A percentile compares a stretch with the other conserved stretches of the same genome.
Evolutionary conservation across 129 eudicot genomes (phyloP).

Genomic region (Sambucus nigra): DNA sequence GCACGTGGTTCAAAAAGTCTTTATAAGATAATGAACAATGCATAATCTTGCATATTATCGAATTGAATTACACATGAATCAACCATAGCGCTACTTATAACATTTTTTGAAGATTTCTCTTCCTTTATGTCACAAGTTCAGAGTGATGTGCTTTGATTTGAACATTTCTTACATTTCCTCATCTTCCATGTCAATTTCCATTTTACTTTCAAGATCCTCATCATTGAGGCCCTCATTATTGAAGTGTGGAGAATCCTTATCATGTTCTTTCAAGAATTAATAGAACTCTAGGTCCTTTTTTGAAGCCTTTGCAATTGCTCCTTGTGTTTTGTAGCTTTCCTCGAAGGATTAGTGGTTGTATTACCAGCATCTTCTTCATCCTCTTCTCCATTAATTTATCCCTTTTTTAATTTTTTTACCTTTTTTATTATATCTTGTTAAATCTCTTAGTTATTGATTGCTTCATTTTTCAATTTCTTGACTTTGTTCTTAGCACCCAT

Average conservation of each 20-base stretch:
- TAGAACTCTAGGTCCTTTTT: slow-evolving; percentile 91
- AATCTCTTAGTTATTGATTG: slow-evolving; percentile 7
- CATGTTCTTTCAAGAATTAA: slow-evolving; percentile 78
- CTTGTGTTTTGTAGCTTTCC: slow-evolving; percentile 33
- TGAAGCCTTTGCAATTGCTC: slow-evolving; percentile 53
- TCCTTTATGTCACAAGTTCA: slow-evolving; percentile 34
- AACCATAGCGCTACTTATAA: slow-evolving; percentile 79
- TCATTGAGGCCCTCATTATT: slow-evolving; percentile 57
- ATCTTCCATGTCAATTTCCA: slow-evolving; percentile 39
- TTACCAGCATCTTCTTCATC: slow-evolving; percentile 17
- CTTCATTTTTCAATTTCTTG: slow-evolving; percentile 24
- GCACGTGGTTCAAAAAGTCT: slow-evolving; percentile 76
- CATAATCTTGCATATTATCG: slow-evolving; percentile 46
- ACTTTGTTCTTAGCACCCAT: too few species aligned
- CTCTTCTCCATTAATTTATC: slow-evolving; percentile 8
- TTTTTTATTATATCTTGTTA: too few species aligned
- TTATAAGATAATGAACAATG: slow-evolving; percentile 70
- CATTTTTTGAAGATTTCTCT: slow-evolving; percentile 30
- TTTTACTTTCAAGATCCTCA: slow-evolving; percentile 41
- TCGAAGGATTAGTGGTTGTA: slow-evolving; percentile 21
- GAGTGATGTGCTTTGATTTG: slow-evolving; percentile 10
- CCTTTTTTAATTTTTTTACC: slow-evolving; percentile 35
- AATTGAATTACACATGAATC: slow-evolving; percentile 64
- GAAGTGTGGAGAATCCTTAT: slow-evolving; percentile 75
- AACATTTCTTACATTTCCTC: too few species aligned